Evolutionary conservation across 495 filamentous ascomycete genomes (phyloP).

Genomic region (Filosporella fistucella): DNA sequence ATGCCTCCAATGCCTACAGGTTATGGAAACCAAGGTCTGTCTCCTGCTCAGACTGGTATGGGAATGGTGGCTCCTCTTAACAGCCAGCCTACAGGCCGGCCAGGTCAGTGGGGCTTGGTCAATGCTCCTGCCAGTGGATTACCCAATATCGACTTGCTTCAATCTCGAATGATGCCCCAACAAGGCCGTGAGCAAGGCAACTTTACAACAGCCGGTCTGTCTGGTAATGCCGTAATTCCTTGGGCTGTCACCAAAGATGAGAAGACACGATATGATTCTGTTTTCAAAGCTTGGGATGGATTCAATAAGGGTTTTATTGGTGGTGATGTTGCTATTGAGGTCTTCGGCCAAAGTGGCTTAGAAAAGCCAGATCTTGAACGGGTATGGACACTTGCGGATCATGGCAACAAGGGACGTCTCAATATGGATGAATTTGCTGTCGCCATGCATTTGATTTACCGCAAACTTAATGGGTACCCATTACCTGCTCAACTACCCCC

Average conservation of each 20-base stretch:
- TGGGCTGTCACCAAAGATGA: constrained; percentile 99
- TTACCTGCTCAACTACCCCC: constrained; percentile 87
- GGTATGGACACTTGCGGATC: constrained; percentile 93
- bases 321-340: constrained; percentile 93
- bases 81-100: constrained; percentile 91
- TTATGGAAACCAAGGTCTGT: constrained; percentile 54
- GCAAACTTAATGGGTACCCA: constrained; percentile 93
- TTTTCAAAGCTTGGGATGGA: constrained; percentile 97
- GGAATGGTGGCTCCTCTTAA: constrained; percentile 61
- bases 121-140: constrained; percentile 88
- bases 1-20: constrained; percentile 95
- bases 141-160: constrained; percentile 89
- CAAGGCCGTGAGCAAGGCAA: constrained; percentile 80
- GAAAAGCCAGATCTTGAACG: constrained; percentile 85
- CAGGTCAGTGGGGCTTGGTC: constrained; percentile 96
- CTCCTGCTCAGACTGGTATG: constrained; percentile 55
- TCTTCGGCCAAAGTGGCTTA: constrained; percentile 93
- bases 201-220: constrained; percentile 82
- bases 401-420: constrained; percentile 85
- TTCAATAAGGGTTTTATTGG: constrained; percentile 89
- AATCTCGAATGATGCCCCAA: constrained; percentile 98
- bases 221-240: constrained; percentile 91
- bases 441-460: constrained; percentile 98
- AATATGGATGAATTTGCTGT: constrained; percentile 99
- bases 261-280: constrained; percentile 92